phyloP scores from a whole-genome alignment of 2,329 filamentous ascomycete species.

The Plectosphaerella cucumerina region DNA sequence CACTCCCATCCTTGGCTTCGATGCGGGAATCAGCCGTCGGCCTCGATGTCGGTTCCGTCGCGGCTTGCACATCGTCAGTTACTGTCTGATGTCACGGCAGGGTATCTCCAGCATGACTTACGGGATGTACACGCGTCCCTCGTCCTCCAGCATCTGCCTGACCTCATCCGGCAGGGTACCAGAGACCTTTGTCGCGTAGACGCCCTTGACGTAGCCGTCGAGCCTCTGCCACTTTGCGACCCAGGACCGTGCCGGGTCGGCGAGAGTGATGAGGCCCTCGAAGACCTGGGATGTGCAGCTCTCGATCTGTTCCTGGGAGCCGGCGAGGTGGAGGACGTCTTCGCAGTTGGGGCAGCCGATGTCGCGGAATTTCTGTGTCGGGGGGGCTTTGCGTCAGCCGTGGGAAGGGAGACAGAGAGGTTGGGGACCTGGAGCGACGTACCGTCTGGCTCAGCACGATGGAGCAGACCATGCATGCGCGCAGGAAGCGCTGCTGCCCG shows the following conservation, averaged over 20 bases:
- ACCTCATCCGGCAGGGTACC: conserved; percentile 71
- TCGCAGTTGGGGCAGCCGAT: conserved; percentile 97
- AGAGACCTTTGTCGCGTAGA: conserved; percentile 93
- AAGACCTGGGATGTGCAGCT: conserved; percentile 96
- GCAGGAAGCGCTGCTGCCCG: conserved; percentile 76
- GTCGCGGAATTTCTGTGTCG: conserved; percentile 73
- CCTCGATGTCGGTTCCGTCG: conserved; percentile 52
- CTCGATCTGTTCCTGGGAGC: conserved; percentile 75
- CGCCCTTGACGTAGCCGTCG: conserved; percentile 80
- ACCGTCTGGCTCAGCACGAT: conserved; percentile 81
- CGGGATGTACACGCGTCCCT: conserved; percentile 64
- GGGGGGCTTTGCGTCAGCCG: too few relatives aligned
- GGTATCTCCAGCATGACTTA: conserved; percentile 32
- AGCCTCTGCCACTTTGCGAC: conserved; percentile 95
- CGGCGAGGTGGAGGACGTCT: conserved; percentile 77
- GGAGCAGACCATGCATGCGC: conserved; percentile 98
- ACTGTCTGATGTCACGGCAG: not conserved
- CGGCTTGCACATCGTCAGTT: conserved; percentile 33
- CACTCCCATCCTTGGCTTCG: too few relatives aligned
- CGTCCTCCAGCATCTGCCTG: conserved; percentile 55
- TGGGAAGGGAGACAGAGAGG: too few relatives aligned
- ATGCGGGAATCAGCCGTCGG: conserved; percentile 28
- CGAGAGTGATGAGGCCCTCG: conserved; percentile 83
- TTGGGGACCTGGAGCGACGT: conserved; percentile 22
- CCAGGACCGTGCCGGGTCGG: conserved; percentile 82